Evolutionary conservation across 75 land plant species (phyloP), one percentile per base, ranked within the genome.

Genomic region (Pinus tabuliformis): DNA sequence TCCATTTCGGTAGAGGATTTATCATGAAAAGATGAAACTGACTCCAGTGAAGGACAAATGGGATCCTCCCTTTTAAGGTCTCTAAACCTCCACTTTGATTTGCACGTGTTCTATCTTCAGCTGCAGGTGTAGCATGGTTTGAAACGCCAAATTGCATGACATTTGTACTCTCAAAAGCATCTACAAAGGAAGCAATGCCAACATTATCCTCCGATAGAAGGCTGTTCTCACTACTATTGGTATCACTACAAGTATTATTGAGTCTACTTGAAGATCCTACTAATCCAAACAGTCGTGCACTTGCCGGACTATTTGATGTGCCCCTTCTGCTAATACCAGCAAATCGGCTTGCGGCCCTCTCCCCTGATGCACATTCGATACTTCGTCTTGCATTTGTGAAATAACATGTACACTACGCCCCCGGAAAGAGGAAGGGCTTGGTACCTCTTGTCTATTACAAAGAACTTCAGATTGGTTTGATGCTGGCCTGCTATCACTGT

Each of bases 281-380:
- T 49, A 80, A 78, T 74, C 85, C 78, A 42, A 78, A 80, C 13
- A 78, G 80, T 24, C 62, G 33, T 22, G 37, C 61, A 62, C 58
- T 70, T 74, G 56, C 68, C 36, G 64, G 59, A 57, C 66, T 63
- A n/a, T 54, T 63, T 49, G 65, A 20, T 26, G 63, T 18, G 22
- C 70, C 45, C 33, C 75, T 80, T 28, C 71, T 62, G 59, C 71
- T 74, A 36, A 78, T 78, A 8, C 65, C 21, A 63, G 77, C 57
- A 30, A 57, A 49, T 24, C 73, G 37, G 22, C 18, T 49, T 71
- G 75, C 33, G 42, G n/a, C 52, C 58, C 39, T 54, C 37, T 71
- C 42, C 57, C 57, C 57, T 16, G 57, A 36, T 24, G 59, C 70
- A 74, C 72, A 16, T 52, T 13, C 6, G 30, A 54, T 20, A 26